Evolutionary conservation across 306 rosid species (phyloP).

Genomic region (Begonia masoniana): DNA sequence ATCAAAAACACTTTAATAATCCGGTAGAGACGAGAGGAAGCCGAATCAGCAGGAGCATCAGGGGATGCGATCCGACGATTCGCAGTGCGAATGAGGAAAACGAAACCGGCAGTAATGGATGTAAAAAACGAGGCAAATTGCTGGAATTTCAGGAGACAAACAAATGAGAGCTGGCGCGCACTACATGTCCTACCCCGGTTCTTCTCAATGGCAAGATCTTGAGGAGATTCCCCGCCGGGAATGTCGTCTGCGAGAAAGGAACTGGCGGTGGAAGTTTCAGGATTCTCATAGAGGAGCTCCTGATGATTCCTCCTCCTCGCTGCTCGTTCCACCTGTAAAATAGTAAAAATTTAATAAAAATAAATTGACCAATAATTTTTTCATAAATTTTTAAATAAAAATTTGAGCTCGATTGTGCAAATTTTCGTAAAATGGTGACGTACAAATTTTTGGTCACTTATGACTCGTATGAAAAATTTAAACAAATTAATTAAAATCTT

Average conservation of each 20-base stretch:
- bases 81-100: constrained; percentile 47
- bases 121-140: constrained; percentile 45
- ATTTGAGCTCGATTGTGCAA: too few species aligned
- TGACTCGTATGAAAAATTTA: too few species aligned
- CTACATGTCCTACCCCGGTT: constrained; percentile 55
- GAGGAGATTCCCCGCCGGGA: constrained; percentile 8
- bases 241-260: constrained; percentile 33
- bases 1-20: constrained; percentile 48
- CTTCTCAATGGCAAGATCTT: constrained; percentile 38
- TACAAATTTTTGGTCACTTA: too few species aligned
- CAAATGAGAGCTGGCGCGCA: constrained; percentile 80
- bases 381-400: too few species aligned
- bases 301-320: constrained; percentile 32
- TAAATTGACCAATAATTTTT: too few species aligned
- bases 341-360: too few species aligned
- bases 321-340: constrained; percentile 99
- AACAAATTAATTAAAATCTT: too few species aligned
- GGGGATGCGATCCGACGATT: constrained; percentile 47
- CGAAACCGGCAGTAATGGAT: constrained; percentile 23
- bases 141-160: constrained; percentile 48
- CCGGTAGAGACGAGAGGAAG: constrained; percentile 61
- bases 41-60: constrained; percentile 35
- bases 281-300: constrained; percentile 11
- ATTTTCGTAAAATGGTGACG: too few species aligned
- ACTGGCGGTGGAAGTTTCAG: constrained; percentile 12